phyloP scores from a whole-genome alignment of 495 filamentous ascomycete species.

The Hypoxylon trugodes region DNA sequence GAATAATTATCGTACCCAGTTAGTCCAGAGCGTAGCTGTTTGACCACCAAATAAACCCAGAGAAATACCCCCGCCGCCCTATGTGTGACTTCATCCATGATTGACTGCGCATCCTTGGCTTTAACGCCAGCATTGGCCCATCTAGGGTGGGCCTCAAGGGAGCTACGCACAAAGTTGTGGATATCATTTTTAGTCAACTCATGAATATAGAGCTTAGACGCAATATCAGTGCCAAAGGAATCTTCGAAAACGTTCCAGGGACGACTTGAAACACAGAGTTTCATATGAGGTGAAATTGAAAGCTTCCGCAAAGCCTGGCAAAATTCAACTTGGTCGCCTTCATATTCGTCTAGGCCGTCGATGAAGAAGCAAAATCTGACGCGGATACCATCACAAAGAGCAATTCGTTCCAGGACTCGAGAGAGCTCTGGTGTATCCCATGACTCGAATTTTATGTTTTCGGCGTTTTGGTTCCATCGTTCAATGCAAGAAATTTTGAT shows the following conservation, averaged over 20 bases:
- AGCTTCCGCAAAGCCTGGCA: background rate
- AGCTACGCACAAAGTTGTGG: background rate
- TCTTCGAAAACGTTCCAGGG: constrained; percentile 56
- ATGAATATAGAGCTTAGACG: constrained; percentile 2
- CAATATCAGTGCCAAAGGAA: constrained; percentile 38
- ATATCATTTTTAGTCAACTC: constrained; percentile 14
- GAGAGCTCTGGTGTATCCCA: background rate
- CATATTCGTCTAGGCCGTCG: constrained; percentile 41
- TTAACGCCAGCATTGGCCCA: constrained; percentile 48
- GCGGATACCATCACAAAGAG: background rate
- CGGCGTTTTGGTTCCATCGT: constrained; percentile 6
- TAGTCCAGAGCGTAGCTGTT: constrained; percentile 42
- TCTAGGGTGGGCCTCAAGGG: constrained; percentile 11
- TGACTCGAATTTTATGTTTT: background rate
- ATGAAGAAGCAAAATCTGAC: constrained; percentile 40
- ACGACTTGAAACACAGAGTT: constrained; percentile 58
- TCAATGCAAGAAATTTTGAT: constrained; percentile 19
- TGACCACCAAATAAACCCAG: constrained; percentile 52
- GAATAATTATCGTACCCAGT: constrained; percentile 39
- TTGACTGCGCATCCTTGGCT: background rate
- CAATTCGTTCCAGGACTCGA: background rate
- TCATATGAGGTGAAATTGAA: constrained; percentile 13
- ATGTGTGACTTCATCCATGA: constrained; percentile 28
- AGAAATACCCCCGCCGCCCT: constrained; percentile 51
- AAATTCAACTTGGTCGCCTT: constrained; percentile 29